Conservation (phyloP, 2,329 filamentous ascomycete genomes). For the Verticillium longisporum region DNA sequence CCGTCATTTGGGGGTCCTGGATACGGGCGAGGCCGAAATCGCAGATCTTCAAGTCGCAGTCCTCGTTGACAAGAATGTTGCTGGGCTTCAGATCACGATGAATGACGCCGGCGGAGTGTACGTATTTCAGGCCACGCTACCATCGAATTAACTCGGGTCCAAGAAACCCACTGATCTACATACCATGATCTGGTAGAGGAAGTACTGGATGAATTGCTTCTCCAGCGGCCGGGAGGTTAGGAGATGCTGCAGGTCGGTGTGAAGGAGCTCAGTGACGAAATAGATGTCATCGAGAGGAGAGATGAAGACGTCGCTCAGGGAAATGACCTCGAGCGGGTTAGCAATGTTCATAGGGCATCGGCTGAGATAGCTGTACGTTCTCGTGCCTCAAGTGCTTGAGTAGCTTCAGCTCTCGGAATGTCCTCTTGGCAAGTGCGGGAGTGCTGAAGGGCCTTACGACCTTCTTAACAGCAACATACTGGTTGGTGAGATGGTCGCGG, state of each 20-base stretch:
- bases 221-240: conserved; percentile 92
- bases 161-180: conserved; percentile 20
- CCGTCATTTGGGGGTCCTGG: conserved; percentile 98
- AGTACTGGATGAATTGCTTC: conserved; percentile 99
- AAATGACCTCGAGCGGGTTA: conserved; percentile 67
- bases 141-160: conserved; percentile 5
- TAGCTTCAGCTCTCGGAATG: conserved; percentile 94
- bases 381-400: conserved; percentile 95
- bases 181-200: conserved; percentile 98
- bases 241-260: conserved; percentile 91
- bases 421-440: conserved; percentile 94
- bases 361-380: conserved; percentile 55
- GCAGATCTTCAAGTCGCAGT: conserved; percentile 99
- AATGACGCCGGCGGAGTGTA: conserved; percentile 95
- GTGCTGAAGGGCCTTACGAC: conserved; percentile 99
- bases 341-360: conserved; percentile 6
- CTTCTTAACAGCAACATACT: conserved; percentile 98
- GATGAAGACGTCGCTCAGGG: conserved; percentile 98
- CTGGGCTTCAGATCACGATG: conserved; percentile 97
- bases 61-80: conserved; percentile 99
- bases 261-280: conserved; percentile 95
- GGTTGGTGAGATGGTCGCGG: conserved; percentile 92
- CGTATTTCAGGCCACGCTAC: conserved; percentile 95
- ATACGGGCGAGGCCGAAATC: conserved; percentile 97
- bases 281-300: conserved; percentile 98